Evolutionary conservation across 1,139 yeast genomes (phyloP).

Genomic region (Candida mesenterica): DNA sequence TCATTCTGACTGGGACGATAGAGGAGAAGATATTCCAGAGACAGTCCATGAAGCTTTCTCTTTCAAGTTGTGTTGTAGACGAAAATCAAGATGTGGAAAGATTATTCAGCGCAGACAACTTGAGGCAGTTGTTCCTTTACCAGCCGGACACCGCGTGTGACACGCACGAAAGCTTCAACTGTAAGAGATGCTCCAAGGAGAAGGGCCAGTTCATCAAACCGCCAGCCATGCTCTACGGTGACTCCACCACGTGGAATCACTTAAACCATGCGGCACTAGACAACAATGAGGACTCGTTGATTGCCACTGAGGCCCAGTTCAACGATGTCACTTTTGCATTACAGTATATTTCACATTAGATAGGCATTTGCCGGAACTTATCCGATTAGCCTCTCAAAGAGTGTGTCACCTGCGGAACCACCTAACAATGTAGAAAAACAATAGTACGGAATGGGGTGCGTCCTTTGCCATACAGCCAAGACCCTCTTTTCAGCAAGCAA

Average conservation of each 20-base stretch:
- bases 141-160: conserved; percentile 73
- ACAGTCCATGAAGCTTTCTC: conserved; percentile 91
- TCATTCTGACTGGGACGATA: conserved; percentile 91
- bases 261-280: conserved; percentile 59
- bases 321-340: conserved; percentile 82
- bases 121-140: conserved; percentile 73
- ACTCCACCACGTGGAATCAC: conserved; percentile 98
- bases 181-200: conserved; percentile 71
- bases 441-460: no score
- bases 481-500: no score
- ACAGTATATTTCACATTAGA: conserved; percentile 82
- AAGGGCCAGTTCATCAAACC: conserved; percentile 62
- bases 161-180: conserved; percentile 89
- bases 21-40: conserved; percentile 96
- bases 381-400: no score
- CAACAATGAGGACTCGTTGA: conserved; percentile 70
- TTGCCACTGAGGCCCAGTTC: conserved; percentile 68
- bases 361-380: conserved; percentile 3
- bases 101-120: conserved; percentile 77
- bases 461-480: no score
- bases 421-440: no score
- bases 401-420: neutral
- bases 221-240: conserved; percentile 94
- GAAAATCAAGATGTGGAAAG: conserved; percentile 95
- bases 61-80: conserved; percentile 95